A percentile compares a stretch with the other conserved stretches of the same genome.
Evolutionary conservation across 1,284 basidiomycete genomes (phyloP).

Genomic region (Sanghuangporus sanghuang): DNA sequence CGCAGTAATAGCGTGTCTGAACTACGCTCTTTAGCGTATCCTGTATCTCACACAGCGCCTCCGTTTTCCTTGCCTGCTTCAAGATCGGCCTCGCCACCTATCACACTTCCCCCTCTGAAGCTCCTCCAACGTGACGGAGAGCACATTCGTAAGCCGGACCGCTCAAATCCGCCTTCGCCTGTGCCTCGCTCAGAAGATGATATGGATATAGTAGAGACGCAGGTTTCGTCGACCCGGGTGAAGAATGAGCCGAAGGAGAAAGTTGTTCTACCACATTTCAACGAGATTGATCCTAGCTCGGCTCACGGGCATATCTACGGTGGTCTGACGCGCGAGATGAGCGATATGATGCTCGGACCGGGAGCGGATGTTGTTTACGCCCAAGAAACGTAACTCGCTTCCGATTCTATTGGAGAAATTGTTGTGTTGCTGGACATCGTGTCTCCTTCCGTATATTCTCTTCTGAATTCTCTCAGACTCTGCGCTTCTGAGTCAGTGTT

Average conservation of each 20-base stretch:
- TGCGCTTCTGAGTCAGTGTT: background rate
- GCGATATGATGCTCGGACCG: conserved; percentile 9
- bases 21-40: conserved; percentile 7
- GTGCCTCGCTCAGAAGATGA: conserved; percentile 15
- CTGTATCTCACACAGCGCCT: conserved; percentile 19
- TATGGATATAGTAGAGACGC: conserved; percentile 15
- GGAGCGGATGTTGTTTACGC: background rate
- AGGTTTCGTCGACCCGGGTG: conserved; percentile 21
- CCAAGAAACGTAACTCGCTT: background rate
- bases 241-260: conserved; percentile 22
- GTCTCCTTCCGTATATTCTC: background rate
- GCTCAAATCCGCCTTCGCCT: conserved; percentile 29
- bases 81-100: conserved; percentile 60
- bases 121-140: conserved; percentile 25
- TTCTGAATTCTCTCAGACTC: background rate
- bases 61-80: conserved; percentile 45
- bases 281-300: conserved; percentile 40
- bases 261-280: conserved; percentile 53
- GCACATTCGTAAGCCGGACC: conserved; percentile 27
- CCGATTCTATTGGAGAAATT: background rate
- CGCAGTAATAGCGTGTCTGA: conserved; percentile 16
- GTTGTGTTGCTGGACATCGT: background rate
- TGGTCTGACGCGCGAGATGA: conserved; percentile 2
- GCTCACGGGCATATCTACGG: background rate
- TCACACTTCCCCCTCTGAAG: conserved; percentile 62